Conservation (phyloP, 768 basidiomycete species). For the Tulasnella sp. region DNA sequence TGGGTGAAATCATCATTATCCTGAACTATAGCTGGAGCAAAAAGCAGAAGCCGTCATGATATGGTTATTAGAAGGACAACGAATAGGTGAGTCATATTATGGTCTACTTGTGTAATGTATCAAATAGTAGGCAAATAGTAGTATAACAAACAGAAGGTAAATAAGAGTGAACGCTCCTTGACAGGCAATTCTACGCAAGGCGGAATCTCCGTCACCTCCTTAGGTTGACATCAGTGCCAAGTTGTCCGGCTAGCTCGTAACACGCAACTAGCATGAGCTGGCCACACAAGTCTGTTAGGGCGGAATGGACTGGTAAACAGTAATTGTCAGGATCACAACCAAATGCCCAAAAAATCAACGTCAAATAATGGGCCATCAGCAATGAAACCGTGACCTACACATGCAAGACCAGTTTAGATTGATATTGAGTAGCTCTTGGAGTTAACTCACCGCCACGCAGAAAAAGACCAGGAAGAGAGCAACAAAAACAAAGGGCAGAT, state of each 20-base stretch:
- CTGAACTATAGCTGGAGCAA: too few relatives aligned
- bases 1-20: too few relatives aligned
- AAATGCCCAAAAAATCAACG: slow-evolving; percentile 63
- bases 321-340: slow-evolving; percentile 82
- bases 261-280: slow-evolving; percentile 67
- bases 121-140: background rate
- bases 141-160: background rate
- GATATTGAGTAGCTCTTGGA: background rate
- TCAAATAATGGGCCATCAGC: slow-evolving; percentile 48
- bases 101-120: background rate
- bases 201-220: background rate
- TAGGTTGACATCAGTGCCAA: slow-evolving; percentile 28
- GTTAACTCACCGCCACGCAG: slow-evolving; percentile 52
- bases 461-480: slow-evolving; percentile 55
- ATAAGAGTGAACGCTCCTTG: background rate
- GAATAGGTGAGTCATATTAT: background rate
- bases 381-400: slow-evolving; percentile 59
- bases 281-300: slow-evolving; percentile 73
- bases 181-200: background rate
- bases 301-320: slow-evolving; percentile 84
- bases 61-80: background rate
- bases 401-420: background rate
- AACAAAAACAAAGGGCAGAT: slow-evolving; percentile 55
- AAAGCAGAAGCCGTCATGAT: too few relatives aligned
- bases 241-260: slow-evolving; percentile 48